Percentiles rank a stretch among this genome's conserved stretches.
These are phyloP conservation scores for Coemansia sp. DNA, from an alignment of 192 early-diverging fungal species.

Conservation along the genomic window DNA sequence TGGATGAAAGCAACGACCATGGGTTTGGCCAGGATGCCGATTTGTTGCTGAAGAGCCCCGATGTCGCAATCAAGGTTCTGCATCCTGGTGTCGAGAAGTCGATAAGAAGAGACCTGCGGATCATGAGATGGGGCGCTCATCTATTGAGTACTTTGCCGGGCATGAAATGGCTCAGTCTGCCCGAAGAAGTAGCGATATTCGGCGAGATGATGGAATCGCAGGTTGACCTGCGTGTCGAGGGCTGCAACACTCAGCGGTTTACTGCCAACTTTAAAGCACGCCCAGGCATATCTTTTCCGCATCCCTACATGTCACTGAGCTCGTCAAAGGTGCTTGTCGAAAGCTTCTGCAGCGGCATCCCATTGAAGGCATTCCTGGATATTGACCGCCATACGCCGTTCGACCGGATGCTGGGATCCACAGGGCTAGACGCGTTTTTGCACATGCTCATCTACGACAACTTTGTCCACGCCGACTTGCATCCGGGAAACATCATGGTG, in stretches of 20 bases:
- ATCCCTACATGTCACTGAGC: constrained; percentile 51
- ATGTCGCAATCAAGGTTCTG: constrained; percentile 87
- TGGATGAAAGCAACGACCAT: constrained; percentile 3
- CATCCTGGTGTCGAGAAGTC: constrained; percentile 75
- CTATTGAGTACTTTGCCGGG: constrained; percentile 72
- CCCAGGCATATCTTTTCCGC: constrained; percentile 67
- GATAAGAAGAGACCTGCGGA: constrained; percentile 80
- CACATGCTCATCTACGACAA: constrained; percentile 94
- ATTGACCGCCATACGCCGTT: constrained; percentile 62
- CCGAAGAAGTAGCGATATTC: constrained; percentile 88
- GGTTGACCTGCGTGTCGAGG: constrained; percentile 82
- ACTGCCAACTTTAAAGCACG: constrained; percentile 59
- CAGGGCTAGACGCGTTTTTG: constrained; percentile 81
- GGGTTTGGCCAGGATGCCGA: constrained; percentile 13
- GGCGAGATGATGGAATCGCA: constrained; percentile 90
- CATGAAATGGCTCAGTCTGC: constrained; percentile 83
- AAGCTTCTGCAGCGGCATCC: constrained; percentile 77
- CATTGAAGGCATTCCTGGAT: constrained; percentile 73
- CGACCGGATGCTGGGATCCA: constrained; percentile 76
- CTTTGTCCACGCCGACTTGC: constrained; percentile 92
- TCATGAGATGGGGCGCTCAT: constrained; percentile 73
- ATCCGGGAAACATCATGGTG: constrained; percentile 93
- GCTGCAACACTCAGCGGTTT: constrained; percentile 69
- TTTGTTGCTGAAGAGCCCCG: constrained; percentile 37
- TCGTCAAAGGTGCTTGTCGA: constrained; percentile 77